phyloP scores from a whole-genome alignment of 495 filamentous ascomycete species.

The Neurospora cerealis region DNA sequence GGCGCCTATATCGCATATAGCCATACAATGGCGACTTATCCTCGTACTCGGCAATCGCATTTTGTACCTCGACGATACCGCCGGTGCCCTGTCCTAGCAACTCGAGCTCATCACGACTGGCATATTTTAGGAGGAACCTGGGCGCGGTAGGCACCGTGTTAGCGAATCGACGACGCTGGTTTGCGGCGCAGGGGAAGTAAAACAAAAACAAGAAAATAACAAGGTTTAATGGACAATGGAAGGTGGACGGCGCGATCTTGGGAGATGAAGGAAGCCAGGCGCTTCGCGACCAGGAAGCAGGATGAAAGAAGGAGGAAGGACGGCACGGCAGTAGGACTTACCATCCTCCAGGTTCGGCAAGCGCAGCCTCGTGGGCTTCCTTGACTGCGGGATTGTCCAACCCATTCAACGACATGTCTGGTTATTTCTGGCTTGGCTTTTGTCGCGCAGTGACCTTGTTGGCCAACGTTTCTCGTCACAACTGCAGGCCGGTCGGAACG shows the following conservation, averaged over 20 bases:
- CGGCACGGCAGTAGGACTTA: slow-evolving; percentile 35
- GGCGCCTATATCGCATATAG: slow-evolving; percentile 78
- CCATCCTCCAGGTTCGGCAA: slow-evolving; percentile 88
- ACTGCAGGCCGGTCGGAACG: neutral
- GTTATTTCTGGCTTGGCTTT: neutral
- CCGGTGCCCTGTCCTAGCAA: slow-evolving; percentile 68
- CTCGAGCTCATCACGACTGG: slow-evolving; percentile 78
- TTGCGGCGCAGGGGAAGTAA: neutral
- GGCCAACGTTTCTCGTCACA: neutral
- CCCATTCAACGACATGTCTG: slow-evolving; percentile 91
- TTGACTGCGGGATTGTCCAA: slow-evolving; percentile 71
- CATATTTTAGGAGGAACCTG: slow-evolving; percentile 94
- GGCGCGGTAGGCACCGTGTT: slow-evolving; percentile 5
- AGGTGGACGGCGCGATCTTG: neutral
- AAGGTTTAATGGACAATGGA: neutral
- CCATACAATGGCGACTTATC: slow-evolving; percentile 86
- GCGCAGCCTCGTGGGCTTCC: slow-evolving; percentile 74
- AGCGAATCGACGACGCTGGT: slow-evolving; percentile 4
- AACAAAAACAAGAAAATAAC: neutral
- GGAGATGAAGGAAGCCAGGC: neutral
- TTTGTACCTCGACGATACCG: slow-evolving; percentile 76
- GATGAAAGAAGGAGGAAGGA: neutral
- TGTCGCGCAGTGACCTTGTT: neutral
- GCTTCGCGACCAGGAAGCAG: neutral
- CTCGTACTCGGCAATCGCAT: slow-evolving; percentile 63